These are phyloP conservation scores for Kalanchoe fedtschenkoi DNA, from an alignment of 164 flowering plant genomes.

Conservation along the genomic window DNA sequence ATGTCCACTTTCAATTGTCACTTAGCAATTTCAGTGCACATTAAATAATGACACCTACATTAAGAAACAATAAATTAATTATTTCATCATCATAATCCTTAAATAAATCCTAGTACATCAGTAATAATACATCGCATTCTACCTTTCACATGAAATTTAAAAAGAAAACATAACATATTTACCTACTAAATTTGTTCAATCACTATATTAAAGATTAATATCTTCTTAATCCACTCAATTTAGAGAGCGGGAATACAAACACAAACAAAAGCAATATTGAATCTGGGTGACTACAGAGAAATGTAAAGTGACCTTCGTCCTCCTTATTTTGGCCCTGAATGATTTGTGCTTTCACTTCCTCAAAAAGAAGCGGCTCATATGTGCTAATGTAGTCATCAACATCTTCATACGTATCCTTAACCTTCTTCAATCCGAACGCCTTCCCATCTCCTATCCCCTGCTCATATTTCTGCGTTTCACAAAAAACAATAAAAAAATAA, in stretches of 20 bases:
- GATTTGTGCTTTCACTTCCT: constrained; percentile 91
- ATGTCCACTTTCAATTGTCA: too few species aligned
- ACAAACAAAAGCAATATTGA: neutral
- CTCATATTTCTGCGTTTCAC: constrained; percentile 14
- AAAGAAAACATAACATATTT: too few species aligned
- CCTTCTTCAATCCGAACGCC: constrained; percentile 30
- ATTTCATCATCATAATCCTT: too few species aligned
- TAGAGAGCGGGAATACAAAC: neutral
- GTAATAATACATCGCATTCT: too few species aligned
- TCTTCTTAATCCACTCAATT: too few species aligned
- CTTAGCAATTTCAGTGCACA: too few species aligned
- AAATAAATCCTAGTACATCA: too few species aligned
- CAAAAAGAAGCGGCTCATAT: constrained; percentile 86
- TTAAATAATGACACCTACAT: too few species aligned
- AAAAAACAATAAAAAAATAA: constrained; percentile 8
- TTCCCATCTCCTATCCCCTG: constrained; percentile 14
- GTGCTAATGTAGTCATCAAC: constrained; percentile 64
- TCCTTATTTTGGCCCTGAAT: constrained; percentile 49
- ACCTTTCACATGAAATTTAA: too few species aligned
- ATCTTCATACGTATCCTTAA: constrained; percentile 52
- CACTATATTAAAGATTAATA: too few species aligned
- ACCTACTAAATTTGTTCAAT: too few species aligned
- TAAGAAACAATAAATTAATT: too few species aligned
- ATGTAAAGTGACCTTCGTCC: constrained; percentile 30
- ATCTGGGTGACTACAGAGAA: neutral